A percentile compares a stretch with the other conserved stretches of the same genome.
phyloP scores from a whole-genome alignment of 176 grass and related monocot genomes.

The Paspalum vaginatum region DNA sequence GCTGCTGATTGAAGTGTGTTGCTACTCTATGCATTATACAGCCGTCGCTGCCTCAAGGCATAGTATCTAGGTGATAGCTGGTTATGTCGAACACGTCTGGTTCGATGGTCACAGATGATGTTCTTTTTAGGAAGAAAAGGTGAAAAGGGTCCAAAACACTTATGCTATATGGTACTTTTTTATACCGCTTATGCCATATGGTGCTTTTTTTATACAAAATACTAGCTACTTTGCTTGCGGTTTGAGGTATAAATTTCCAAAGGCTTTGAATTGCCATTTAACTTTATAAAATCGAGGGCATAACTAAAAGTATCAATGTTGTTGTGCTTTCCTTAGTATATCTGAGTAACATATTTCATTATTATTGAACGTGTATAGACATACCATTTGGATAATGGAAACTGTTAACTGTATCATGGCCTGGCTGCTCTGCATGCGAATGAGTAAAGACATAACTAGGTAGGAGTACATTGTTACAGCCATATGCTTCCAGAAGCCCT shows the following conservation, averaged over 20 bases:
- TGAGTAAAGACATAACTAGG: no score
- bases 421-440: no score
- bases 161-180: no score
- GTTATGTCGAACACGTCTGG: not conserved
- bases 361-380: not conserved
- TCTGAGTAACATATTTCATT: no score
- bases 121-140: not conserved
- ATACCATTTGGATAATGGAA: not conserved
- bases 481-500: no score
- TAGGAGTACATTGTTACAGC: not conserved
- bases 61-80: not conserved
- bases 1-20: not conserved
- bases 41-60: not conserved
- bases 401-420: no score
- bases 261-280: not conserved
- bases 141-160: no score
- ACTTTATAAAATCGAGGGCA: no score
- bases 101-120: not conserved
- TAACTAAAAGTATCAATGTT: no score
- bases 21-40: not conserved
- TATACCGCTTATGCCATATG: no score
- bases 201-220: not conserved
- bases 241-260: slow-evolving; percentile 10
- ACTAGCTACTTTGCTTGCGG: not conserved
- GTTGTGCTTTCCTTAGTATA: no score